Conservation (phyloP, 2,329 filamentous ascomycete species). For the Fusarium pseudoanthophilum region DNA sequence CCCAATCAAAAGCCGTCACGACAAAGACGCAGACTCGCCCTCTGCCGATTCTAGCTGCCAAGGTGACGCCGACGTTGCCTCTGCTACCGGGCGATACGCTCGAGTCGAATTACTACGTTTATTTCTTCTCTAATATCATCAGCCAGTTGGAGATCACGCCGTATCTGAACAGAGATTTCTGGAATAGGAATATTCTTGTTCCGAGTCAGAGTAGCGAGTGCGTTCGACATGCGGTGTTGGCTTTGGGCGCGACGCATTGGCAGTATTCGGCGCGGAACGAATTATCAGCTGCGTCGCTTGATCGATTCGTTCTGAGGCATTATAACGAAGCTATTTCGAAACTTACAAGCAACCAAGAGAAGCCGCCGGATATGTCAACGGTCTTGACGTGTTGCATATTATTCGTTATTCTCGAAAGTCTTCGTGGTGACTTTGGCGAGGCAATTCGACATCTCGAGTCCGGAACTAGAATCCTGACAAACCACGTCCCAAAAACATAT, state of each 20-base stretch:
- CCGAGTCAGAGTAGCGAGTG: not conserved
- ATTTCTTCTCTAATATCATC: slow-evolving; percentile 10
- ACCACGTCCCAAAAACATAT: not conserved
- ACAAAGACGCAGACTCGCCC: not conserved
- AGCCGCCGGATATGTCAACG: not conserved
- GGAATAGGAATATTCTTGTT: not conserved
- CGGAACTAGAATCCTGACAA: not conserved
- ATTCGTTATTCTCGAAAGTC: slow-evolving; percentile 6
- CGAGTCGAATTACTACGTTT: slow-evolving; percentile 4
- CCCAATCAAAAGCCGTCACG: not conserved
- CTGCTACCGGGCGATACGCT: not conserved
- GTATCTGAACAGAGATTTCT: not conserved
- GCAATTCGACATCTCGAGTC: slow-evolving; percentile 14
- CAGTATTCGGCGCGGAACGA: not conserved
- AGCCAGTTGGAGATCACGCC: not conserved
- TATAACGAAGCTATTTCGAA: slow-evolving; percentile 6
- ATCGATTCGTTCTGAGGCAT: not conserved
- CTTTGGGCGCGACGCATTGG: not conserved
- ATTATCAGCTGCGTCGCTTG: not conserved
- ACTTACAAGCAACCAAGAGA: not conserved
- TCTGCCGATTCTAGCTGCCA: not conserved
- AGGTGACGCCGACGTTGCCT: not conserved
- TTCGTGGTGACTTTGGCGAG: slow-evolving; percentile 6
- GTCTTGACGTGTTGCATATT: slow-evolving; percentile 4
- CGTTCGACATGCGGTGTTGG: not conserved